phyloP scores from a whole-genome alignment of 2,329 filamentous ascomycete species.

The Aspergillus proliferans region DNA sequence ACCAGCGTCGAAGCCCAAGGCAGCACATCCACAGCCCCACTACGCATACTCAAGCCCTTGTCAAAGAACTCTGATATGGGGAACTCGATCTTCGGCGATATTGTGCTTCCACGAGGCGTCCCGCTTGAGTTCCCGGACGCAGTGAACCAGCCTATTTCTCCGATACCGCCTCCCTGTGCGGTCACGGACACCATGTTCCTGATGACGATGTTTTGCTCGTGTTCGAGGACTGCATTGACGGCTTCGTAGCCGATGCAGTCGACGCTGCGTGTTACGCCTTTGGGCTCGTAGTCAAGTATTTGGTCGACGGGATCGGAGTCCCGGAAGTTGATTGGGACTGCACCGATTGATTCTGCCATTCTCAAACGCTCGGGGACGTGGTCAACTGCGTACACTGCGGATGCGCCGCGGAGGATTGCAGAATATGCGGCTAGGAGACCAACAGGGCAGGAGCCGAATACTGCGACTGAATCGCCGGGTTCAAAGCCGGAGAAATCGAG shows the following conservation, averaged over 20 bases:
- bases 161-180: conserved; percentile 14
- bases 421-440: conserved; percentile 62
- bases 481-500: conserved; percentile 33
- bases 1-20: background rate
- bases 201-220: conserved; percentile 4
- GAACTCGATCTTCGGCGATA: background rate
- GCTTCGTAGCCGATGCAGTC: conserved; percentile 12
- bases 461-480: conserved; percentile 51
- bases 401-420: conserved; percentile 54
- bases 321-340: conserved; percentile 55
- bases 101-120: background rate
- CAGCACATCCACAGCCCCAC: background rate
- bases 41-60: background rate
- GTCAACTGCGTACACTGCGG: conserved; percentile 56
- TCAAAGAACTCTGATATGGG: background rate
- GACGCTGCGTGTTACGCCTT: conserved; percentile 9
- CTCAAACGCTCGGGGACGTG: conserved; percentile 53
- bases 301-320: conserved; percentile 45
- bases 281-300: conserved; percentile 20
- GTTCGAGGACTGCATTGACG: conserved; percentile 4
- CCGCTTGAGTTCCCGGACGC: background rate
- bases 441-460: conserved; percentile 59
- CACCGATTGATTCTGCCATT: conserved; percentile 52
- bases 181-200: conserved; percentile 9
- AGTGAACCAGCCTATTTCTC: background rate